Evolutionary conservation across 176 grass and related monocot genomes (phyloP).

Genomic region (Oryza meyeriana): DNA sequence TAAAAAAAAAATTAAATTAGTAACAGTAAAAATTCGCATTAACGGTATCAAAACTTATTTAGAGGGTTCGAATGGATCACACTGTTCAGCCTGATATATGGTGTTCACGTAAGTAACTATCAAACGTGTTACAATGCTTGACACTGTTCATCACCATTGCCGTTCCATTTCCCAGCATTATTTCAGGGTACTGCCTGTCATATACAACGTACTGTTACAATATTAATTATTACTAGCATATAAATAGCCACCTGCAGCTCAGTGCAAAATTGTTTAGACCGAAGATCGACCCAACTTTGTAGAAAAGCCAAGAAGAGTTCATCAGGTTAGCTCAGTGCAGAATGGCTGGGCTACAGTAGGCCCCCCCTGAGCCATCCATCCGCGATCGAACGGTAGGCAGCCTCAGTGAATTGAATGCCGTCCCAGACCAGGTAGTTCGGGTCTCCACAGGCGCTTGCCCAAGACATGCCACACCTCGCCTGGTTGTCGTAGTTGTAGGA

Average conservation of each 20-base stretch:
- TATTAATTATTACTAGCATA: background rate
- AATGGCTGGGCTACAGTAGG: conserved; percentile 52
- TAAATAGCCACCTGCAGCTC: background rate
- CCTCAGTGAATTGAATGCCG: conserved; percentile 75
- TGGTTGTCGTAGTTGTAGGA: conserved; percentile 69
- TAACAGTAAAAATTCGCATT: no score
- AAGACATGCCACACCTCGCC: conserved; percentile 45
- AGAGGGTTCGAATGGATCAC: no score
- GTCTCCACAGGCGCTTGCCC: conserved; percentile 43
- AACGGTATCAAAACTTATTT: no score
- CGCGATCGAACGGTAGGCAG: conserved; percentile 52
- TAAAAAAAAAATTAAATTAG: no score
- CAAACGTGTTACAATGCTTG: no score
- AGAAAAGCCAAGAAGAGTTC: no score
- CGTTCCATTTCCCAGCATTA: background rate
- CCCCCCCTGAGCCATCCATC: conserved; percentile 58
- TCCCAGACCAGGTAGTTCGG: conserved; percentile 74
- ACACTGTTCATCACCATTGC: no score
- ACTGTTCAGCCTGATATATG: no score
- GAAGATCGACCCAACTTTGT: no score
- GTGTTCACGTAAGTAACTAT: no score
- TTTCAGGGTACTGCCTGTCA: background rate
- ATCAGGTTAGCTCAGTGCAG: conserved; percentile 7
- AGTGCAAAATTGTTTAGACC: conserved; percentile 10
- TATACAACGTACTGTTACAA: background rate